A percentile compares a stretch with the other conserved stretches of the same genome.
Conservation (phyloP, 495 filamentous ascomycete species). For the Thermothielavioides terrestris region DNA sequence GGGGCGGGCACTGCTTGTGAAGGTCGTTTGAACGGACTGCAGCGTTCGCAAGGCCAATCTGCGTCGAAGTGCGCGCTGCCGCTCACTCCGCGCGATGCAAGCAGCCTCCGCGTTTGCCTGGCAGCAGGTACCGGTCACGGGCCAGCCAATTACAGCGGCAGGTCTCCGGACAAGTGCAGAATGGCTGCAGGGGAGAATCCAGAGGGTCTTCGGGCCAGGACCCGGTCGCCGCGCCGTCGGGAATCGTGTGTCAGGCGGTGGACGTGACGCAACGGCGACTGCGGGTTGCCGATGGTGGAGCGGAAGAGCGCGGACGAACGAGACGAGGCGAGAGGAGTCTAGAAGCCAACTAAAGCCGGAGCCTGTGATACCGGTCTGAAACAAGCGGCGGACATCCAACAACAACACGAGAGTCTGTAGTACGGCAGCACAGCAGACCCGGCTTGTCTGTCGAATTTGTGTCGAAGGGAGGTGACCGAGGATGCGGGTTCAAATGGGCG, state of each 20-base stretch:
- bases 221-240: constrained; percentile 24
- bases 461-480: neutral
- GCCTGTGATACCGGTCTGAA: neutral
- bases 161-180: constrained; percentile 7
- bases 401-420: neutral
- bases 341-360: neutral
- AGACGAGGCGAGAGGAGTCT: neutral
- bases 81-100: constrained; percentile 19
- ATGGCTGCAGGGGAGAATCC: constrained; percentile 6
- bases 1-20: constrained; percentile 8
- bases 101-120: constrained; percentile 16
- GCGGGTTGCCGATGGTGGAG: constrained; percentile 18
- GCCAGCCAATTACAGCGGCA: constrained; percentile 18
- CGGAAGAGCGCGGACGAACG: constrained; percentile 14
- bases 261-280: constrained; percentile 16
- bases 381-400: neutral
- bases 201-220: constrained; percentile 8
- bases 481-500: neutral
- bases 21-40: constrained; percentile 15
- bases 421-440: neutral
- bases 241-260: constrained; percentile 23
- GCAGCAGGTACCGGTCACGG: constrained; percentile 13
- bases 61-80: constrained; percentile 20
- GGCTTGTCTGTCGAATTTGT: neutral
- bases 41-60: constrained; percentile 16